These are phyloP conservation scores for Daldinia childiae DNA, from an alignment of 495 filamentous ascomycete species.

Conservation along the genomic window DNA sequence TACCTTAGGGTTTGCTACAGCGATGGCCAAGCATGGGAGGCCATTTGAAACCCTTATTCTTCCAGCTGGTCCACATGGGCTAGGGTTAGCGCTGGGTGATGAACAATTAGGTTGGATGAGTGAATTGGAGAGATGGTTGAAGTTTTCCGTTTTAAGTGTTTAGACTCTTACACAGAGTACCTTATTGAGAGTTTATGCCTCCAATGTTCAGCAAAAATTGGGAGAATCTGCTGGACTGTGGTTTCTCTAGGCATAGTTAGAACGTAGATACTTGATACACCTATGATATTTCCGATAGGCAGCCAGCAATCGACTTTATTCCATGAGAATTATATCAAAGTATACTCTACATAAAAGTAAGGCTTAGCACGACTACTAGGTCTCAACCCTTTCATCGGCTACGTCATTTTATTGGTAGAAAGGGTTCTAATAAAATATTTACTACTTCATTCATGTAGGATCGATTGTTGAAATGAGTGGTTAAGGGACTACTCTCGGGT, in stretches of 20 bases:
- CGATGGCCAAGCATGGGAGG: constrained; percentile 12
- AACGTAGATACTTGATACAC: not conserved
- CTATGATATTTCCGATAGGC: not conserved
- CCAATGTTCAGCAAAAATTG: not conserved
- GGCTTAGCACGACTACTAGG: too few species aligned
- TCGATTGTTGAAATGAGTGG: too few species aligned
- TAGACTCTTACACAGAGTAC: not conserved
- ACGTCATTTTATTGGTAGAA: too few species aligned
- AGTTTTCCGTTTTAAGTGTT: not conserved
- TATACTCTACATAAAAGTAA: too few species aligned
- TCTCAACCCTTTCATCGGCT: too few species aligned
- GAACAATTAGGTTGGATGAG: constrained; percentile 12
- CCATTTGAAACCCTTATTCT: constrained; percentile 22
- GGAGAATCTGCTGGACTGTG: not conserved
- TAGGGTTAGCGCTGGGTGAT: constrained; percentile 15
- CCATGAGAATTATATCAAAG: constrained; percentile 40
- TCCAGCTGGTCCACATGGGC: constrained; percentile 23
- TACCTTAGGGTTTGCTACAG: constrained; percentile 12
- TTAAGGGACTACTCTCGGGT: too few species aligned
- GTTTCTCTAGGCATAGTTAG: not conserved
- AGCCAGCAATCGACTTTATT: not conserved
- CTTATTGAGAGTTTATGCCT: not conserved
- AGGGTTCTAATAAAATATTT: too few species aligned
- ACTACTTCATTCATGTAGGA: constrained; percentile 1
- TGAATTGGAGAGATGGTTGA: constrained; percentile 27